Evolutionary conservation across 2,329 filamentous ascomycete genomes (phyloP).

Genomic region (Mycosphaerelloides madeirae): DNA sequence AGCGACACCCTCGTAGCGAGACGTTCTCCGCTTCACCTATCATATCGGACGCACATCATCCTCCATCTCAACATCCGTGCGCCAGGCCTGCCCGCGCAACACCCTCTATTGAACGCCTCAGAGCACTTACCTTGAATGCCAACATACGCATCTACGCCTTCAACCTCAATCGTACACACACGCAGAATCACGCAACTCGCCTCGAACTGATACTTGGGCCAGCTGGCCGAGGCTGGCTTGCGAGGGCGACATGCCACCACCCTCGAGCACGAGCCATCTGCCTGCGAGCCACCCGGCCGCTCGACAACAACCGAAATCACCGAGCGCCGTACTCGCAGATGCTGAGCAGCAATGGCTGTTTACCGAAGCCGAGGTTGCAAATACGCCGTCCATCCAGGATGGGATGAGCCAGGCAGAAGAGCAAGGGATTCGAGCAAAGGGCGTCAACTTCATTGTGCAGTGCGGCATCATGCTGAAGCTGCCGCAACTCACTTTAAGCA

Average conservation of each 20-base stretch:
- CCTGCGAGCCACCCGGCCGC: conserved; percentile 40
- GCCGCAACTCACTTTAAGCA: conserved; percentile 85
- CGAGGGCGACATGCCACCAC: conserved; percentile 12
- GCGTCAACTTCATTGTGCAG: conserved; percentile 93
- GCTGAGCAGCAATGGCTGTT: conserved; percentile 81
- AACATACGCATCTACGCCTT: no score
- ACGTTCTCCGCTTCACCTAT: no score
- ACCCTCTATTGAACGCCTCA: no score
- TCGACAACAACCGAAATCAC: conserved; percentile 32
- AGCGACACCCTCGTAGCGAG: no score
- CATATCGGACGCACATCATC: no score
- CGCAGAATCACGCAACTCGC: not conserved
- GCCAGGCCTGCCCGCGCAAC: no score
- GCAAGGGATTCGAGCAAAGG: conserved; percentile 75
- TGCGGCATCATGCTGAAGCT: conserved; percentile 88
- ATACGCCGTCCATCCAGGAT: conserved; percentile 78
- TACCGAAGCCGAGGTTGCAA: conserved; percentile 72
- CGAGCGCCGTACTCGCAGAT: conserved; percentile 47
- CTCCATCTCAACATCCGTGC: no score
- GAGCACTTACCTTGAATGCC: no score
- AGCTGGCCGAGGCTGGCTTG: not conserved
- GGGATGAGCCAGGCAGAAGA: conserved; percentile 75
- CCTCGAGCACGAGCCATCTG: conserved; percentile 20
- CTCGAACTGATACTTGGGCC: conserved; percentile 1
- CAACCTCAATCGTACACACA: no score